Conservation (phyloP, 1,284 basidiomycete species). For the Boletus subluridellus region DNA sequence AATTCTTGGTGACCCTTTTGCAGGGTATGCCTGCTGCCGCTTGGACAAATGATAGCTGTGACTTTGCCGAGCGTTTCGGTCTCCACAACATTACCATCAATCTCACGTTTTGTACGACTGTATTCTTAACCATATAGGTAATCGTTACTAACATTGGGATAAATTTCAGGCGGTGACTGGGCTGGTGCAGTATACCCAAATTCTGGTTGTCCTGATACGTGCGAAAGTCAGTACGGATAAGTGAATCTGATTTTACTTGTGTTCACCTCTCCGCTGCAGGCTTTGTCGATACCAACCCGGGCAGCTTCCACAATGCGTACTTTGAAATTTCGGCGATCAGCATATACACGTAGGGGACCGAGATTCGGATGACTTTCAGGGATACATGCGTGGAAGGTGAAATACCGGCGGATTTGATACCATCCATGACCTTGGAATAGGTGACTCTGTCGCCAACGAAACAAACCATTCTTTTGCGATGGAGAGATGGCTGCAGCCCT, state of each 20-base stretch:
- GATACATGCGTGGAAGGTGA: background rate
- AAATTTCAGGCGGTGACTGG: conserved; percentile 39
- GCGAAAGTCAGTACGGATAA: conserved; percentile 20
- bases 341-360: conserved; percentile 38
- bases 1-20: background rate
- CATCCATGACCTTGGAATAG: background rate
- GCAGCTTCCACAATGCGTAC: conserved; percentile 48
- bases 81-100: conserved; percentile 41
- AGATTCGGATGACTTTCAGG: background rate
- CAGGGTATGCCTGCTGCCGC: conserved; percentile 37
- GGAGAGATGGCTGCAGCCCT: background rate
- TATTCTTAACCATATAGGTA: background rate
- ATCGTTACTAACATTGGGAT: background rate
- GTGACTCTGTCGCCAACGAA: background rate
- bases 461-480: background rate
- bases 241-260: background rate
- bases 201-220: conserved; percentile 36
- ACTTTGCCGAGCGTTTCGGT: conserved; percentile 31
- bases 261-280: conserved; percentile 20
- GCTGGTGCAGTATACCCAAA: conserved; percentile 34
- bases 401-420: conserved; percentile 15
- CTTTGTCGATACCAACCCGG: conserved; percentile 37
- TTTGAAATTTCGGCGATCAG: conserved; percentile 50
- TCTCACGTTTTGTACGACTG: conserved; percentile 36
- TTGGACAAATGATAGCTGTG: conserved; percentile 35